Conservation (phyloP, 495 filamentous ascomycete species). For the Massariosphaeria phaeospora region DNA sequence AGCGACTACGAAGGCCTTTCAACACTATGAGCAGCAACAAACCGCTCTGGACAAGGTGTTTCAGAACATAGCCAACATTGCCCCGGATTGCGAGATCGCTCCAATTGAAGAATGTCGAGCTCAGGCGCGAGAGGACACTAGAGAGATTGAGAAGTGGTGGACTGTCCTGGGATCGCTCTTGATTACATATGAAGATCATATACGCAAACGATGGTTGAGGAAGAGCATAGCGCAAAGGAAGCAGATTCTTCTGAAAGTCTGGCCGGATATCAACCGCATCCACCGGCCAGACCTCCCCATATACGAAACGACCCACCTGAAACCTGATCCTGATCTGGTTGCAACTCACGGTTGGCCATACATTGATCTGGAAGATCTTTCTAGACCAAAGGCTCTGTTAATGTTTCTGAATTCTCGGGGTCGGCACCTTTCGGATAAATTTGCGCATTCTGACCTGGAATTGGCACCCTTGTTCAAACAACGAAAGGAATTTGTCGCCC, state of each 20-base stretch:
- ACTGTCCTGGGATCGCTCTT: not conserved
- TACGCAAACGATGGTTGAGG: slow-evolving; percentile 51
- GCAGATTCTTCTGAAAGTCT: slow-evolving; percentile 40
- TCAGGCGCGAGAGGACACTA: too few species aligned
- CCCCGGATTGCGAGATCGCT: not conserved
- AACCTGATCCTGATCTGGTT: not conserved
- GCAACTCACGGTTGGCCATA: not conserved
- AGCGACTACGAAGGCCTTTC: too few species aligned
- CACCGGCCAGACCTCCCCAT: slow-evolving; percentile 52
- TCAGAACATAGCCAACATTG: not conserved
- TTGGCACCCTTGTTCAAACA: not conserved
- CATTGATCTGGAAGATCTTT: not conserved
- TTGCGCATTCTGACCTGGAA: not conserved
- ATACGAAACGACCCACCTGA: slow-evolving; percentile 31
- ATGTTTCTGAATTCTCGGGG: not conserved
- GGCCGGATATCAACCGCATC: slow-evolving; percentile 46
- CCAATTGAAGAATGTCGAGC: not conserved
- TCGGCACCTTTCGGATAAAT: not conserved
- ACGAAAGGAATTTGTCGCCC: not conserved
- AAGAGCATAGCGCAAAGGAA: slow-evolving; percentile 42
- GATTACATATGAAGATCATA: slow-evolving; percentile 40
- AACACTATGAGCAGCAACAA: too few species aligned
- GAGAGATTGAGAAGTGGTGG: not conserved
- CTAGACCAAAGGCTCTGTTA: not conserved
- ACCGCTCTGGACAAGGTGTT: not conserved